Percentiles rank a stretch among this genome's conserved stretches.
phyloP scores from a whole-genome alignment of 2,329 filamentous ascomycete species.

The Blastomyces parvus region DNA sequence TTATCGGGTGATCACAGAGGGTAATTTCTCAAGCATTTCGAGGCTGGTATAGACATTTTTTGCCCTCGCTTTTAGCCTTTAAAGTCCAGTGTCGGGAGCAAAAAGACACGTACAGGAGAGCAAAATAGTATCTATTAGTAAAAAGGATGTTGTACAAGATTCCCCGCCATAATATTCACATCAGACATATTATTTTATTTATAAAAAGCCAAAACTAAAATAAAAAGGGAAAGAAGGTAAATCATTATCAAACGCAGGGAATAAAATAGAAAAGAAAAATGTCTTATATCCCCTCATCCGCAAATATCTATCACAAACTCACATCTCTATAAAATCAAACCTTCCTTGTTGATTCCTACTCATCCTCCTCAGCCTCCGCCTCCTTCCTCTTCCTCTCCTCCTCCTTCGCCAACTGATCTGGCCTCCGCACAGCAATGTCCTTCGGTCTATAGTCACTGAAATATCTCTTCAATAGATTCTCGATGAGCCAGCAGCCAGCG shows the following conservation, averaged over 20 bases:
- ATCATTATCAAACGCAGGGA: background rate
- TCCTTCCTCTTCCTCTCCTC: conserved; percentile 55
- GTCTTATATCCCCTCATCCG: background rate
- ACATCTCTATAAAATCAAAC: conserved; percentile 8
- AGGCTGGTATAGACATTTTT: background rate
- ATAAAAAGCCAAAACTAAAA: conserved; percentile 9
- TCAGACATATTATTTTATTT: background rate
- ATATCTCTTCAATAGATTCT: conserved; percentile 69
- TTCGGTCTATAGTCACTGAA: conserved; percentile 91
- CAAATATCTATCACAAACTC: background rate
- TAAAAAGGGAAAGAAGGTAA: background rate
- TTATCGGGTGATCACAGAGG: background rate
- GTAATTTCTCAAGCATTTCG: background rate
- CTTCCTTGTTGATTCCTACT: conserved; percentile 27
- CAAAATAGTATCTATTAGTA: background rate
- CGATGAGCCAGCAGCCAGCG: conserved; percentile 73
- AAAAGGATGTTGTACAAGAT: background rate
- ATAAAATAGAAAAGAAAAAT: background rate
- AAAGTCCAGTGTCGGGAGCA: background rate
- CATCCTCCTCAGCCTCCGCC: conserved; percentile 37
- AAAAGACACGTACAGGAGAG: background rate
- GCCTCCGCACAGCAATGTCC: conserved; percentile 78
- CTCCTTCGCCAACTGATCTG: conserved; percentile 78
- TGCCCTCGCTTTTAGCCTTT: too few species aligned
- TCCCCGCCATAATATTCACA: background rate